phyloP scores from a whole-genome alignment of 345 rosid species.

The Salix caprea region DNA sequence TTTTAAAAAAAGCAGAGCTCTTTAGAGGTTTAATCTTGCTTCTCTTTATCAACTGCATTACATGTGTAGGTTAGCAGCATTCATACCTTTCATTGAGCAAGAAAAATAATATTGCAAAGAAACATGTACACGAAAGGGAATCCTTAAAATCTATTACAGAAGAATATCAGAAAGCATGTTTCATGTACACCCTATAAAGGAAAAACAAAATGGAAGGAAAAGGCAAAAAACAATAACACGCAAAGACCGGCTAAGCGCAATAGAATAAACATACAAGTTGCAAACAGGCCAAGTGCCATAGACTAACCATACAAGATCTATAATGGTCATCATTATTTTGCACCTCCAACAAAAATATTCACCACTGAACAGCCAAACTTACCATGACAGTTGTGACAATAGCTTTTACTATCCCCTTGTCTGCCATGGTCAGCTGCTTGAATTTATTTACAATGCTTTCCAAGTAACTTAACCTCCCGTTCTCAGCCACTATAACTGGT shows the following conservation, averaged over 20 bases:
- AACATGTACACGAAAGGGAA: background rate
- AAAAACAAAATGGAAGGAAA: too few relatives aligned
- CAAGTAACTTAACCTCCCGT: slow-evolving; percentile 64
- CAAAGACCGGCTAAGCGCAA: background rate
- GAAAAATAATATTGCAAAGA: background rate
- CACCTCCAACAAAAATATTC: background rate
- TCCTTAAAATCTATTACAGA: background rate
- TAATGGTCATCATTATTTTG: background rate
- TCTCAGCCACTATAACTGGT: slow-evolving; percentile 73
- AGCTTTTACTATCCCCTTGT: slow-evolving; percentile 75
- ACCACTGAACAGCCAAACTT: slow-evolving; percentile 28
- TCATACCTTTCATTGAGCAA: background rate
- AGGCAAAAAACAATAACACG: too few relatives aligned
- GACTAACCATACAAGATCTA: background rate
- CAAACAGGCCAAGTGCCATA: background rate
- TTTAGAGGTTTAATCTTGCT: too few relatives aligned
- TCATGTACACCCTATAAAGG: background rate
- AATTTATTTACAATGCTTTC: slow-evolving; percentile 63
- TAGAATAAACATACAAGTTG: background rate
- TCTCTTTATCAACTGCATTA: too few relatives aligned
- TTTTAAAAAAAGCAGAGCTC: too few relatives aligned
- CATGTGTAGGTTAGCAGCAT: too few relatives aligned
- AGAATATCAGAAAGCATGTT: too few relatives aligned
- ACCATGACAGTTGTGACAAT: slow-evolving; percentile 77
- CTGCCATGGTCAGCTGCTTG: slow-evolving; percentile 71